phyloP scores from a whole-genome alignment of 2,329 filamentous ascomycete species.

The Paecilomyces niveus region DNA sequence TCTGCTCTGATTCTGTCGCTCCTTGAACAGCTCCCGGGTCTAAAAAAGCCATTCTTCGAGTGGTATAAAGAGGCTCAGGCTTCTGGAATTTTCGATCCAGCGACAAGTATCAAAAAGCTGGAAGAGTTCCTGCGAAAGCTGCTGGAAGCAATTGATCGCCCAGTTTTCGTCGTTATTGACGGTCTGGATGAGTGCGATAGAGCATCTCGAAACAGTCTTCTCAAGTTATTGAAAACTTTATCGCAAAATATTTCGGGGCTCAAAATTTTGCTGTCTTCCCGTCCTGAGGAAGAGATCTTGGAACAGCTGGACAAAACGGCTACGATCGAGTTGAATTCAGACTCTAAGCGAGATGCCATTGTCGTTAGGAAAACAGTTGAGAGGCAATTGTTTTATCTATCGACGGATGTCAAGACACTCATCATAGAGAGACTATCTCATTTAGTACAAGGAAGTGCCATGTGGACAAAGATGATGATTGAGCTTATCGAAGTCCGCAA shows the following conservation, averaged over 20 bases:
- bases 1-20: slow-evolving; percentile 11
- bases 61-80: slow-evolving; percentile 10
- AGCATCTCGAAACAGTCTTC: slow-evolving; percentile 13
- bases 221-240: slow-evolving; percentile 1
- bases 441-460: slow-evolving; percentile 11
- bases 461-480: slow-evolving; percentile 12
- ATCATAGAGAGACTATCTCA: slow-evolving; percentile 8
- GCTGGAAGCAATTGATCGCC: slow-evolving; percentile 8
- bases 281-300: slow-evolving; percentile 10
- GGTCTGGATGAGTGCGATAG: slow-evolving; percentile 22
- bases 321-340: slow-evolving; percentile 4
- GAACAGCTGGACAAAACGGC: slow-evolving; percentile 6
- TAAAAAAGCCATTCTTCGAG: slow-evolving; percentile 10
- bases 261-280: slow-evolving; percentile 11
- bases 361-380: slow-evolving; percentile 8
- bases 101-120: slow-evolving; percentile 6
- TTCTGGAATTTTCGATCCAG: slow-evolving; percentile 9
- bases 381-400: slow-evolving; percentile 6
- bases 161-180: slow-evolving; percentile 17
- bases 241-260: slow-evolving; percentile 6
- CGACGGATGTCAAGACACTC: slow-evolving; percentile 7
- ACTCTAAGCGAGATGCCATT: slow-evolving; percentile 7
- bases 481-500: slow-evolving; percentile 10
- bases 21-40: slow-evolving; percentile 10
- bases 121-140: slow-evolving; percentile 9